Conservation (phyloP, 1,284 basidiomycete species). For the Austroboletus niveus region DNA sequence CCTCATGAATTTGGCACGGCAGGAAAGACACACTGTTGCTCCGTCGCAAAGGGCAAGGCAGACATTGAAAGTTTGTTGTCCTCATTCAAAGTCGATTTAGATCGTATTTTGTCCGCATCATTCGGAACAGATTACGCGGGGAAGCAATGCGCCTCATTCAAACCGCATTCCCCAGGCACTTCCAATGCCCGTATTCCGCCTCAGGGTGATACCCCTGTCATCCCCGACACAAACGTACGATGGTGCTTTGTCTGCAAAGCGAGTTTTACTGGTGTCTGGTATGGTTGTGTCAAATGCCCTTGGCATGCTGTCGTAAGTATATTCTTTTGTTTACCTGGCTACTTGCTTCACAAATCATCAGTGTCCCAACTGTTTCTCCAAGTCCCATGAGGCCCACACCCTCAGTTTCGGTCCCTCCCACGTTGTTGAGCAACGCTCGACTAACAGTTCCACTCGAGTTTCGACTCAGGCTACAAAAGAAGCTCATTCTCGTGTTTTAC, state of each 20-base stretch:
- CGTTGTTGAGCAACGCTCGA: slow-evolving; percentile 21
- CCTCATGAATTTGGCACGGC: neutral
- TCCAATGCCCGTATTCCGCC: neutral
- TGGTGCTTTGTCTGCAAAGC: slow-evolving; percentile 43
- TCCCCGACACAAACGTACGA: slow-evolving; percentile 6
- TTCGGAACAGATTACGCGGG: slow-evolving; percentile 39
- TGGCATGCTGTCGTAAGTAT: slow-evolving; percentile 43
- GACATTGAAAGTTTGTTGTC: slow-evolving; percentile 54
- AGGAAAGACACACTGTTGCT: slow-evolving; percentile 41
- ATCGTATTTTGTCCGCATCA: slow-evolving; percentile 45
- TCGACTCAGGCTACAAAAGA: slow-evolving; percentile 3
- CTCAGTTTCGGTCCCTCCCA: slow-evolving; percentile 31
- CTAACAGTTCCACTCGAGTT: neutral
- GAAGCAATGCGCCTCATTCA: neutral
- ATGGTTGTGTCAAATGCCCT: slow-evolving; percentile 43
- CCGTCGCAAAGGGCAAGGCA: slow-evolving; percentile 48
- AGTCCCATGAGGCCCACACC: slow-evolving; percentile 29
- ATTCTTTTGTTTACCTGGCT: slow-evolving; percentile 22
- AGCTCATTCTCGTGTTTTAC: neutral
- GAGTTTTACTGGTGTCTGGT: slow-evolving; percentile 38
- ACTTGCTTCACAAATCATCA: slow-evolving; percentile 14
- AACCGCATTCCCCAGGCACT: neutral
- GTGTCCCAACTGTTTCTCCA: slow-evolving; percentile 29
- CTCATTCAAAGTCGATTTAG: slow-evolving; percentile 61
- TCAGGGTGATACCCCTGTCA: neutral